phyloP scores from a whole-genome alignment of 352 stramenopile genomes.

The Globisporangium mamillatum region DNA sequence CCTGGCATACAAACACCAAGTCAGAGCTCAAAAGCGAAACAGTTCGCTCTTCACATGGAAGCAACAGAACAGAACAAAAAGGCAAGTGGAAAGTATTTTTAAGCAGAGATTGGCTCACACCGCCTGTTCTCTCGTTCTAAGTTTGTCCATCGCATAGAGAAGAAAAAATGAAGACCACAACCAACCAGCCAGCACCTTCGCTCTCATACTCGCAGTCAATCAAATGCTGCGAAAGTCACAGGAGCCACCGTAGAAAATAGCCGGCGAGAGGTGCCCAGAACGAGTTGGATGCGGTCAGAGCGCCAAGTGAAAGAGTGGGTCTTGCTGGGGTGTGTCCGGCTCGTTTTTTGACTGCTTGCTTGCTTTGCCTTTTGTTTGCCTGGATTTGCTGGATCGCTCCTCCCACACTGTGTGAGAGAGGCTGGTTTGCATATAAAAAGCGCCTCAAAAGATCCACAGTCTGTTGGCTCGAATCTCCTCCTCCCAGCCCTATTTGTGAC shows the following conservation, averaged over 20 bases:
- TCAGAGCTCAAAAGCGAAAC: neutral
- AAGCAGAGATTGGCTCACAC: neutral
- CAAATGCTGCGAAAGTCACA: neutral
- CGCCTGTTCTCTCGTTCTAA: neutral
- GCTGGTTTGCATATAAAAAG: slow-evolving; percentile 1
- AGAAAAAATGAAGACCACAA: neutral
- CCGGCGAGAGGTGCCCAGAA: neutral
- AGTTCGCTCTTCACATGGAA: slow-evolving; percentile 1
- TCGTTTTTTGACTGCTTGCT: neutral
- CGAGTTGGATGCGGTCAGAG: neutral
- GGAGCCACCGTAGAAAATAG: neutral
- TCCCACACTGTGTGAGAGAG: neutral
- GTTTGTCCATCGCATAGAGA: neutral
- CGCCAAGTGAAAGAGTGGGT: neutral
- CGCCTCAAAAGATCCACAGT: slow-evolving; percentile 1
- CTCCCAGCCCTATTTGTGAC: neutral
- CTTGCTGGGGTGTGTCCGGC: neutral
- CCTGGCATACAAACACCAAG: slow-evolving; percentile 9
- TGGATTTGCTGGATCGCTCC: neutral
- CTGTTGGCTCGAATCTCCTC: slow-evolving; percentile 7
- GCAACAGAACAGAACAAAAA: slow-evolving; percentile 12
- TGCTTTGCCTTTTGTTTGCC: neutral
- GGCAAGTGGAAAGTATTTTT: neutral
- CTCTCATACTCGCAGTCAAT: neutral
- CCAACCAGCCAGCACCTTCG: neutral